phyloP scores from a whole-genome alignment of 2,329 filamentous ascomycete species.

The Cercospora sp. region DNA sequence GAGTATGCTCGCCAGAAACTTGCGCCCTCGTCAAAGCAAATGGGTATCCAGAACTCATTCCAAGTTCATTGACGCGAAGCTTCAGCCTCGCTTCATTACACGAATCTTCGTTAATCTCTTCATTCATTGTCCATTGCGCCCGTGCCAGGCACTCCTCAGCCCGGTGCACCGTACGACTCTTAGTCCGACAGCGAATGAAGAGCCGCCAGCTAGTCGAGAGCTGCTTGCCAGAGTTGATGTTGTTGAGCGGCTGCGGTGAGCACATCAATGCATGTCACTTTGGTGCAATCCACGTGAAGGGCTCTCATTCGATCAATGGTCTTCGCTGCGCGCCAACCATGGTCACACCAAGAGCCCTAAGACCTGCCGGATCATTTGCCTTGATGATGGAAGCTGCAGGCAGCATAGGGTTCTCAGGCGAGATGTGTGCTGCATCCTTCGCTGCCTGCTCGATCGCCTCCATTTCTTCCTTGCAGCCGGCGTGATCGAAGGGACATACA shows the following conservation, averaged over 20 bases:
- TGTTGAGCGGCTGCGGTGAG: neutral
- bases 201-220: neutral
- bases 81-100: slow-evolving; percentile 1
- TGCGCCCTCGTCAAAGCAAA: slow-evolving; percentile 19
- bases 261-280: neutral
- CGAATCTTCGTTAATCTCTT: slow-evolving; percentile 3
- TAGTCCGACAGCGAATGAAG: neutral
- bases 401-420: slow-evolving; percentile 88
- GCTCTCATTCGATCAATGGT: slow-evolving; percentile 63
- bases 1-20: neutral
- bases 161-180: neutral
- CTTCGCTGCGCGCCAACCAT: slow-evolving; percentile 64
- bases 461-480: slow-evolving; percentile 97
- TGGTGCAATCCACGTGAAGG: neutral
- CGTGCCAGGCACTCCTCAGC: neutral
- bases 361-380: slow-evolving; percentile 67
- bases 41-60: slow-evolving; percentile 25
- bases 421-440: slow-evolving; percentile 84
- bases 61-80: slow-evolving; percentile 6
- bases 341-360: slow-evolving; percentile 61
- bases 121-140: slow-evolving; percentile 12
- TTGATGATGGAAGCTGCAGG: slow-evolving; percentile 80
- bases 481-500: slow-evolving; percentile 91
- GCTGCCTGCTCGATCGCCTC: slow-evolving; percentile 95
- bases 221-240: neutral